These are phyloP conservation scores for Dinochytrium kinnereticum DNA, from an alignment of 371 early-diverging fungal genomes.

Conservation along the genomic window DNA sequence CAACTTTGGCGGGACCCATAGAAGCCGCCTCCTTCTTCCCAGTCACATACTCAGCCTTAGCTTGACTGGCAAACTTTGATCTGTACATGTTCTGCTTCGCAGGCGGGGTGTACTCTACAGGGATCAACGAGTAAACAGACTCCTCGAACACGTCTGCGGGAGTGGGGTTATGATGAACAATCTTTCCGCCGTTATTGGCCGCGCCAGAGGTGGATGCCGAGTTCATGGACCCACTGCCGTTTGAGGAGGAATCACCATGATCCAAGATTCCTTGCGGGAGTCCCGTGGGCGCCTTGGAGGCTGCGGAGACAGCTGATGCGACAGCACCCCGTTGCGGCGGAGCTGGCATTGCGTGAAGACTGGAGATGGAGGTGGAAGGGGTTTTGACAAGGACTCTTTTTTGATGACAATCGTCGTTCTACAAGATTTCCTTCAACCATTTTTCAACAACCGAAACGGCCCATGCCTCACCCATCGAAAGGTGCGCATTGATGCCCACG, in stretches of 20 bases:
- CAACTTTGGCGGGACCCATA: slow-evolving; percentile 57
- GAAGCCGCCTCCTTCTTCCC: slow-evolving; percentile 50
- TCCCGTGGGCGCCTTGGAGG: too few relatives aligned
- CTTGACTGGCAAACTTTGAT: slow-evolving; percentile 47
- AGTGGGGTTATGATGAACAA: slow-evolving; percentile 33
- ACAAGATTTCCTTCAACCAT: neutral
- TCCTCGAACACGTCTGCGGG: slow-evolving; percentile 53
- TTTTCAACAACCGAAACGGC: neutral
- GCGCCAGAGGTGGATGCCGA: too few relatives aligned
- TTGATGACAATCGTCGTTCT: too few relatives aligned
- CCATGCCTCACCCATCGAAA: neutral
- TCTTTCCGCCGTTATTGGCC: too few relatives aligned
- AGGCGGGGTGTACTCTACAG: slow-evolving; percentile 44
- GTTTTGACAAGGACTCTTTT: too few relatives aligned
- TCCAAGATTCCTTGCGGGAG: too few relatives aligned
- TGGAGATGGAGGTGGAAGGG: too few relatives aligned
- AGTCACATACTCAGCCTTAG: slow-evolving; percentile 43
- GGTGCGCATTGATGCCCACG: neutral
- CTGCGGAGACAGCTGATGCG: too few relatives aligned
- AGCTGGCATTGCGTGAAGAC: too few relatives aligned
- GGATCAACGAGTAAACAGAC: slow-evolving; percentile 54
- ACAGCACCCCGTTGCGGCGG: too few relatives aligned
- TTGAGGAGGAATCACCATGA: too few relatives aligned
- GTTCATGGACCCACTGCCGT: too few relatives aligned
- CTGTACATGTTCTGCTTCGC: slow-evolving; percentile 45